Evolutionary conservation across 78 protist species (phyloP).

Genomic region (Creolimax fragrantissima): DNA sequence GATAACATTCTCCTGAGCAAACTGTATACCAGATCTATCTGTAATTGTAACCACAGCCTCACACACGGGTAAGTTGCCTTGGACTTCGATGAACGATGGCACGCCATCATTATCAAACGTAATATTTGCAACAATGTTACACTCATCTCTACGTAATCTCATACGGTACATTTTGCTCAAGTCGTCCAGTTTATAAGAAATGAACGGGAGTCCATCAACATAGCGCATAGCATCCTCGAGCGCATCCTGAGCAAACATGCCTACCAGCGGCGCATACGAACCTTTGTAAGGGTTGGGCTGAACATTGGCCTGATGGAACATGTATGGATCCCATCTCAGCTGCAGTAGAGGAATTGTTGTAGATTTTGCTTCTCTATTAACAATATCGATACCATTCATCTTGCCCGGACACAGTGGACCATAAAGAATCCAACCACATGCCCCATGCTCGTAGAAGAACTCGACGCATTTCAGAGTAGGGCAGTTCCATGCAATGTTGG

Average conservation of each 20-base stretch:
- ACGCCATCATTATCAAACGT: neutral
- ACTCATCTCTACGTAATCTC: neutral
- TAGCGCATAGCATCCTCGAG: neutral
- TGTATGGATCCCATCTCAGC: neutral
- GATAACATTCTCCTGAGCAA: neutral
- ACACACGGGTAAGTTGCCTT: neutral
- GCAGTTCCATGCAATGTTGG: neutral
- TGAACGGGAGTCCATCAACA: neutral
- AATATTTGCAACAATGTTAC: neutral
- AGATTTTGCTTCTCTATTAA: neutral
- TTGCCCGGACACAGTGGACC: neutral
- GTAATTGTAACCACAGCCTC: neutral
- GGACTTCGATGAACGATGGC: neutral
- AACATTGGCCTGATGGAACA: constrained; percentile 15
- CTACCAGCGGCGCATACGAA: neutral
- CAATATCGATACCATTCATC: neutral
- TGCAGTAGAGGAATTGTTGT: neutral
- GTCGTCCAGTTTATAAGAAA: neutral
- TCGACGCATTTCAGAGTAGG: neutral
- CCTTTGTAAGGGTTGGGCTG: neutral
- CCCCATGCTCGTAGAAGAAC: neutral
- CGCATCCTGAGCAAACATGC: neutral
- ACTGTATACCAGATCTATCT: neutral
- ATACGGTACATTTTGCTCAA: neutral
- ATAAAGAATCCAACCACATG: neutral